Evolutionary conservation across 2,329 filamentous ascomycete genomes (phyloP), one percentile per base, ranked within the genome.

Genomic region (Trichoderma sp.): DNA sequence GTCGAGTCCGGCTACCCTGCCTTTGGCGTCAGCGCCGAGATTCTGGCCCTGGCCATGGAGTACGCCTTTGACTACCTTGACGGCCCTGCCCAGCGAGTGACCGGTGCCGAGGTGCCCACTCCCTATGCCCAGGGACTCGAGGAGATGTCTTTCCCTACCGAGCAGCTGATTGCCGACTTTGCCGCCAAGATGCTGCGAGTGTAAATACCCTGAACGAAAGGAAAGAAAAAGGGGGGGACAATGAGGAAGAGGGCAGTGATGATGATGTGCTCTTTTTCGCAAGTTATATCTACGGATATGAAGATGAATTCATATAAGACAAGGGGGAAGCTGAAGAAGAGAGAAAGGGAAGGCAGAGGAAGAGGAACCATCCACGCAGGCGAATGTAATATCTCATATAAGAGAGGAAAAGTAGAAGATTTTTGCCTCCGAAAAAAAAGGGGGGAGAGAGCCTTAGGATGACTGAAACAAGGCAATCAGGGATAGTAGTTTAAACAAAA

Each of bases 1-100:
- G 93, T 99, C 75, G 95, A 98, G 84, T 97, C 94, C 69, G 96
- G 95, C 73, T 99, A 94, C 89, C 96, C 96, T 72, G 92, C 93
- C 77, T 99, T 94, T 79, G 96, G 96, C 80, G 93, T 99, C 75
- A 88, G 91, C 70, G 88, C 95, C 69, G 96, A 99, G 85, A 94
- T 99, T 76, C 88, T 99, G 72, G 96, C 96, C 70, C 86, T 97
- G 71, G 91, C 93, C 72, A 97, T 97, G 91, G 96, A 99, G 84
- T 99, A 98, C 82, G 94, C 89, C 72, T 99, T 98, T 79, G 96
- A 99, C 85, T 98, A 97, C 85, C 91, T 99, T 73, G 91, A 97
- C 78, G 93, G 94, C 68, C 96, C 96, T 59, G 96, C 94, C 71
- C 92, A 95, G 82, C 91, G 96, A 81, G 90, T 99, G 77, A 98